phyloP scores from a whole-genome alignment of 1,139 yeast species.

The Geotrichum phurueaensis region DNA sequence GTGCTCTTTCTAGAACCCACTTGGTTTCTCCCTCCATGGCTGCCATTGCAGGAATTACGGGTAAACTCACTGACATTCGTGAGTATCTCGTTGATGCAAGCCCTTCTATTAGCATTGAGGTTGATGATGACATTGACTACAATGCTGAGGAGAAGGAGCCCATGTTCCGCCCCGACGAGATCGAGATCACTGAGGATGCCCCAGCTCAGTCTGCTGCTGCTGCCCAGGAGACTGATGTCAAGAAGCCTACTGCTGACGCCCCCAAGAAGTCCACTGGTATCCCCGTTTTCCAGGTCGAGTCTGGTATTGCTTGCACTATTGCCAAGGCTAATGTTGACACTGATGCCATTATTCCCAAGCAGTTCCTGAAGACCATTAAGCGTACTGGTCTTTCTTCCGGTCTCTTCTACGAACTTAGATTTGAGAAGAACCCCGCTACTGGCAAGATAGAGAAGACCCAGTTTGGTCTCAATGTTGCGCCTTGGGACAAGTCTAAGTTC shows the following conservation, averaged over 20 bases:
- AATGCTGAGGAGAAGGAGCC: constrained; percentile 59
- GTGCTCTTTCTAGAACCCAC: constrained; percentile 94
- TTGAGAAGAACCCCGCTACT: constrained; percentile 52
- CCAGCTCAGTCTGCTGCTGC: constrained; percentile 27
- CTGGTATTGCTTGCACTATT: constrained; percentile 88
- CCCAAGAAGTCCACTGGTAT: constrained; percentile 48
- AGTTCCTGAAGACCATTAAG: constrained; percentile 92
- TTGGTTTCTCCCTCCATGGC: constrained; percentile 99
- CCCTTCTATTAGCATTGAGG: constrained; percentile 54
- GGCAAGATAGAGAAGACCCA: constrained; percentile 82
- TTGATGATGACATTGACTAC: constrained; percentile 53
- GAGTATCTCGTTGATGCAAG: constrained; percentile 61
- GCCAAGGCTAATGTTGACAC: constrained; percentile 95
- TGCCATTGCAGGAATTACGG: constrained; percentile 94
- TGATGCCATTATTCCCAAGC: constrained; percentile 97
- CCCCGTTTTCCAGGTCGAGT: constrained; percentile 67
- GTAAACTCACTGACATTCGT: constrained; percentile 87
- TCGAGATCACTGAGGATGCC: constrained; percentile 24
- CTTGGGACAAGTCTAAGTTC: constrained; percentile 73
- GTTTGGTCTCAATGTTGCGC: constrained; percentile 78
- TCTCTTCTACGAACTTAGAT: constrained; percentile 84
- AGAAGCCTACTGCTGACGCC: constrained; percentile 34
- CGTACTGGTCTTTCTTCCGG: constrained; percentile 90
- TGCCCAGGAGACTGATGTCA: constrained; percentile 25
- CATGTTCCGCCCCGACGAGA: constrained; percentile 34